Conservation (phyloP, 2,329 filamentous ascomycete species). For the Phoma herbarum region DNA sequence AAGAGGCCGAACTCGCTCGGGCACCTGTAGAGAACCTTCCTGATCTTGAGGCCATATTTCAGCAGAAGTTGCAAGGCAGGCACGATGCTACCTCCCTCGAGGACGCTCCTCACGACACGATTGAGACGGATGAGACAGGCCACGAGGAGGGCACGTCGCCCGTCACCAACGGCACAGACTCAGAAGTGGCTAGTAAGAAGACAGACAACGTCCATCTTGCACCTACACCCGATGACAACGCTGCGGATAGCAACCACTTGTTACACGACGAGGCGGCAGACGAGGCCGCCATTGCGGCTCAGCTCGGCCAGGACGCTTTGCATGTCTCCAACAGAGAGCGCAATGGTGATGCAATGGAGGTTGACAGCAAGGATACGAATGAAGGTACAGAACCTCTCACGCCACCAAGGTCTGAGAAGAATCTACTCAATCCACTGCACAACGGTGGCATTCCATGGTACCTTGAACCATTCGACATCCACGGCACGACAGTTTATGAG, state of each 20-base stretch:
- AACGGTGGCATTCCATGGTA: slow-evolving; percentile 88
- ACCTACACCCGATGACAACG: slow-evolving; percentile 49
- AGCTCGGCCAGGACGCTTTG: slow-evolving; percentile 43
- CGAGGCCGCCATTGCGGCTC: slow-evolving; percentile 49
- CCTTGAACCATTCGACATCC: slow-evolving; percentile 78
- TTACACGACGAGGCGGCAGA: slow-evolving; percentile 46
- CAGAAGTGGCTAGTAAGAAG: slow-evolving; percentile 28
- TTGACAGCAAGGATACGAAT: slow-evolving; percentile 28
- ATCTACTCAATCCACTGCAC: slow-evolving; percentile 56
- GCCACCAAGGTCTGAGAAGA: slow-evolving; percentile 67
- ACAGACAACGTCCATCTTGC: slow-evolving; percentile 40
- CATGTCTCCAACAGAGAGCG: slow-evolving; percentile 29
- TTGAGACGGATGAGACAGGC: slow-evolving; percentile 27
- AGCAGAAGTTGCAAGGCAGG: slow-evolving; percentile 67
- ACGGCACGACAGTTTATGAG: slow-evolving; percentile 79
- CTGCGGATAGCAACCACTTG: slow-evolving; percentile 38
- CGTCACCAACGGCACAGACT: slow-evolving; percentile 25
- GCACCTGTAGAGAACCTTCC: slow-evolving; percentile 75
- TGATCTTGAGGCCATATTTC: slow-evolving; percentile 77
- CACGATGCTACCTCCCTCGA: slow-evolving; percentile 49
- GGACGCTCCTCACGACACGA: slow-evolving; percentile 34
- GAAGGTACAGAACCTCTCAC: slow-evolving; percentile 63
- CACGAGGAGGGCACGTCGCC: too few relatives aligned
- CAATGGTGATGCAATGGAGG: slow-evolving; percentile 32
- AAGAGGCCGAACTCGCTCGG: slow-evolving; percentile 81